A percentile compares a stretch with the other conserved stretches of the same genome.
phyloP scores from a whole-genome alignment of 2,329 filamentous ascomycete genomes.

The Arthroderma sp. region DNA sequence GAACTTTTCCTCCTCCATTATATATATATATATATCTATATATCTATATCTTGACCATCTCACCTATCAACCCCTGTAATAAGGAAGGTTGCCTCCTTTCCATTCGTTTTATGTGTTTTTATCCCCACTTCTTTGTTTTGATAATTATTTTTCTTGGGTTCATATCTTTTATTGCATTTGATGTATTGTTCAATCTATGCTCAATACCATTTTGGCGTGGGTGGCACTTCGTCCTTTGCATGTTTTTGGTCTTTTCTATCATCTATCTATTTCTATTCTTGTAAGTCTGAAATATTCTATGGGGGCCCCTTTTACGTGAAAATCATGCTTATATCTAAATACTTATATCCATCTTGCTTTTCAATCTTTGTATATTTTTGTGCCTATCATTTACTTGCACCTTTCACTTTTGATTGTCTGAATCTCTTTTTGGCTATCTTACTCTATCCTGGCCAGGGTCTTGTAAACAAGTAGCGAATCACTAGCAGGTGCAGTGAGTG shows the following conservation, averaged over 20 bases:
- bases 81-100: background rate
- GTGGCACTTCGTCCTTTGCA: conserved; percentile 2
- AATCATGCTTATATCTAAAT: background rate
- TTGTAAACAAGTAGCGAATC: background rate
- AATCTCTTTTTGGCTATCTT: background rate
- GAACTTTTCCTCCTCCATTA: background rate
- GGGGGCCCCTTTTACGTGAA: background rate
- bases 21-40: too few relatives aligned
- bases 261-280: background rate
- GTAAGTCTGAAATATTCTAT: background rate
- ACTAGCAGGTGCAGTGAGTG: background rate
- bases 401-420: background rate
- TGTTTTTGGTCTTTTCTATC: background rate
- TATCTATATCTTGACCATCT: background rate
- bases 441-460: background rate
- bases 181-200: conserved; percentile 4
- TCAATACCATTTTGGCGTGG: conserved; percentile 4
- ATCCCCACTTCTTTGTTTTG: background rate
- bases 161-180: background rate
- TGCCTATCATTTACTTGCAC: background rate
- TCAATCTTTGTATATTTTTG: background rate
- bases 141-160: background rate
- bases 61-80: background rate
- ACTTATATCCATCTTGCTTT: background rate
- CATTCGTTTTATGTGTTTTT: background rate